Evolutionary conservation across 805 yeast genomes (phyloP).

Genomic region (Naumovozyma baii): DNA sequence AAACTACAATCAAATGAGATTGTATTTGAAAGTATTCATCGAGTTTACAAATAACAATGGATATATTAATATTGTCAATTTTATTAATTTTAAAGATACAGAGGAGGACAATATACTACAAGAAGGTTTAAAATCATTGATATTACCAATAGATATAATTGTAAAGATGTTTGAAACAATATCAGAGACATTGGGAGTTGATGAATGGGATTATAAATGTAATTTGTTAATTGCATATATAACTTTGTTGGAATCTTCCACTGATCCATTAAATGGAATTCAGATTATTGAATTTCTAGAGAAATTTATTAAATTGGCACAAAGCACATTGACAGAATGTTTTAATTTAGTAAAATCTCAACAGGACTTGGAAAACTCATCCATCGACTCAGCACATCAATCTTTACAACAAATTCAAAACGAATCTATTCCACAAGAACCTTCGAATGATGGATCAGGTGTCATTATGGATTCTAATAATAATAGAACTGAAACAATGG

Average conservation of each 20-base stretch:
- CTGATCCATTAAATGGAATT: slow-evolving; percentile 7
- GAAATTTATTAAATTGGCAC: slow-evolving; percentile 12
- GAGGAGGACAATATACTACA: slow-evolving; percentile 8
- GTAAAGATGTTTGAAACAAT: slow-evolving; percentile 17
- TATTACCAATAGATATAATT: slow-evolving; percentile 11
- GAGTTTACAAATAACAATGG: slow-evolving; percentile 26
- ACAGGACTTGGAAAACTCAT: not conserved
- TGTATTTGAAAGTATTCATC: slow-evolving; percentile 22
- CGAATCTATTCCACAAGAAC: not conserved
- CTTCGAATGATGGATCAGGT: slow-evolving; percentile 13
- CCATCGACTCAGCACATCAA: slow-evolving; percentile 3
- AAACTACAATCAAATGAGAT: slow-evolving; percentile 24
- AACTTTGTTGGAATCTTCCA: slow-evolving; percentile 17
- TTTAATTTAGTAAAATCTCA: slow-evolving; percentile 5
- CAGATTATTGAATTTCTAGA: slow-evolving; percentile 11
- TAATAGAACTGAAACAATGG: slow-evolving; percentile 14
- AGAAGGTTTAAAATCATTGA: not conserved
- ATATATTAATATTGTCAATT: slow-evolving; percentile 23
- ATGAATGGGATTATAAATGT: slow-evolving; percentile 28
- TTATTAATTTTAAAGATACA: slow-evolving; percentile 20
- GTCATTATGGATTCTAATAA: slow-evolving; percentile 5
- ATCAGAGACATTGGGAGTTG: slow-evolving; percentile 6
- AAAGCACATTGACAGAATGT: slow-evolving; percentile 12
- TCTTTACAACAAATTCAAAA: not conserved
- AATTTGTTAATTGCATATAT: slow-evolving; percentile 24